Base-by-base conservation (phyloP, 2,329 filamentous ascomycete genomes). In the Fusarium agapanthi region DNA sequence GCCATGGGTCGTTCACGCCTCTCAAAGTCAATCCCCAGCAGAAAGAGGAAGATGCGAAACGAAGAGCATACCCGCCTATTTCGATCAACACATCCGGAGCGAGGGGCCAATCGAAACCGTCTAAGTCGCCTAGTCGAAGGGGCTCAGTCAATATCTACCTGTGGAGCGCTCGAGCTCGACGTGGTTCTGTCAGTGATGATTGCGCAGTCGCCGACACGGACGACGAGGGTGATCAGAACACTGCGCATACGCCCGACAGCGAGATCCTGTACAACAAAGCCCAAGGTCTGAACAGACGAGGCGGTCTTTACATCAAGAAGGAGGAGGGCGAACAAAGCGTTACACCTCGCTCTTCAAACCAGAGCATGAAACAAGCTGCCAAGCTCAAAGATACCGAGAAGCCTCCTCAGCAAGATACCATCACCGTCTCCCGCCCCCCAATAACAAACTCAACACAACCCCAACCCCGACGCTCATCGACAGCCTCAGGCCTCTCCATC, bases 61-160 rank as follows among this genome's bases (percentile, higher is more conserved):
- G 75, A 5, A 75, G 80, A 56, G 75, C 79, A 3, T 83, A 83
- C 38, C 82, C 82, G 3, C 82, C 82, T 13, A 83, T 83, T 53
- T 80, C 82, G 2, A 78, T 81, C 32, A 78, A 79, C n/a, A 79
- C 76, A 10, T 60, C 72, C 5, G 71, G 77, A 0, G 69, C 68
- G 9, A 80, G 78, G 53, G 74, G 75, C 11, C 78, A 78, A n/a
- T 73, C 76, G 3, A 67, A 78, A 12, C 77, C 78, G 2, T 76
- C 80, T 4, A 76, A 78, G 18, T 73, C 79, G 2, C 75, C 80
- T 2, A 61, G 76, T 1, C 65, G 78, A 24, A 78, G 80, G 10
- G 81, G 81, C 6, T 73, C 78, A 7, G 73, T 78, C 54, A 81
- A 79, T 30, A 79, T 83, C 11, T 78, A 78, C 50, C 57, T 78